phyloP scores from a whole-genome alignment of 2,329 filamentous ascomycete genomes.

The Fusarium mangiferae region DNA sequence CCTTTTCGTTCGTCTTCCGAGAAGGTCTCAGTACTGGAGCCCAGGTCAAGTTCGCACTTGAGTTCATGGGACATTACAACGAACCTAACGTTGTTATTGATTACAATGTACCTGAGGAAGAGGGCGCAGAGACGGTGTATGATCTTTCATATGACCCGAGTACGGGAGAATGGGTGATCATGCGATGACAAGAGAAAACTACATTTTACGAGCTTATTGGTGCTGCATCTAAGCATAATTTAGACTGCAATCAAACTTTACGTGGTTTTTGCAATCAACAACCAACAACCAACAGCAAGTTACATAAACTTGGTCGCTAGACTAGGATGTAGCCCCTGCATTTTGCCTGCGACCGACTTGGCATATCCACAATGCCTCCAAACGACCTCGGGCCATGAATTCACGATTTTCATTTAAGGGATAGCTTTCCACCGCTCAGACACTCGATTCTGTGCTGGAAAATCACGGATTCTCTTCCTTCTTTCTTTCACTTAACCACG shows the following conservation, averaged over 20 bases:
- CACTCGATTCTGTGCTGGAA: background rate
- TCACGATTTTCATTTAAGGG: background rate
- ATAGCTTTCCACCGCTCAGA: background rate
- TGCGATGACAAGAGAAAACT: background rate
- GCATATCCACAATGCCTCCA: background rate
- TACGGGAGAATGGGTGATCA: constrained; percentile 16
- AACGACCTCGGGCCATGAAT: background rate
- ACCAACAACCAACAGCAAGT: background rate
- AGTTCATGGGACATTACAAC: constrained; percentile 60
- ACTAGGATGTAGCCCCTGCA: background rate
- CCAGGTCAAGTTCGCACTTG: constrained; percentile 51
- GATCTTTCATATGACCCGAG: constrained; percentile 27
- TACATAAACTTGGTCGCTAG: background rate
- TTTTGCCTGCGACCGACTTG: background rate
- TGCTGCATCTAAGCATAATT: background rate
- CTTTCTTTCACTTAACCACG: background rate
- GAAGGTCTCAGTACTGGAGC: constrained; percentile 37
- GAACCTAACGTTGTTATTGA: constrained; percentile 51
- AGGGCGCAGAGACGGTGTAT: background rate
- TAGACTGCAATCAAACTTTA: background rate
- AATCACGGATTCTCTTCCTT: background rate
- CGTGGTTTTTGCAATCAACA: background rate
- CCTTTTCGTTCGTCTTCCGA: constrained; percentile 51
- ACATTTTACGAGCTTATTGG: background rate
- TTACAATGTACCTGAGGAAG: background rate